phyloP scores from a whole-genome alignment of 306 rosid genomes.

The Prinsepia uniflora region DNA sequence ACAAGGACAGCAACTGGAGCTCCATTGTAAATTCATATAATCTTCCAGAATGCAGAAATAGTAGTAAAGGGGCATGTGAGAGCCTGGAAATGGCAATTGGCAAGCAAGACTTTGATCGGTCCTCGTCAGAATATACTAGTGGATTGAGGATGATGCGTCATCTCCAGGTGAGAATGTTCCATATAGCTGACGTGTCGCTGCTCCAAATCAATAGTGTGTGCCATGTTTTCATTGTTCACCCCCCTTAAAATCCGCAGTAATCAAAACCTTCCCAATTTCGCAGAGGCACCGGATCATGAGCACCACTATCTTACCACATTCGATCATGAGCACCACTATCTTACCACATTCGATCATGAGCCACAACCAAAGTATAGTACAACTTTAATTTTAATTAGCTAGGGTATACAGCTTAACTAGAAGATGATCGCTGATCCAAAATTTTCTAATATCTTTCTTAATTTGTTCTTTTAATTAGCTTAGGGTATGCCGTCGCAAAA shows the following conservation, averaged over 20 bases:
- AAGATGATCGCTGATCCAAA: no score
- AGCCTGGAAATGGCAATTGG: slow-evolving; percentile 2
- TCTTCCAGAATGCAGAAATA: neutral
- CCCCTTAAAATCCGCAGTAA: slow-evolving; percentile 1
- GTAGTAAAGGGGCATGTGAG: slow-evolving; percentile 7
- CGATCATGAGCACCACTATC: slow-evolving; percentile 13
- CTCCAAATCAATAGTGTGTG: neutral
- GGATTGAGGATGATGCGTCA: slow-evolving; percentile 10
- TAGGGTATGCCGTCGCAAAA: no score
- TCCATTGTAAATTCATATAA: neutral
- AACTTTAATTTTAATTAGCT: no score
- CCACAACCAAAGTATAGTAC: neutral
- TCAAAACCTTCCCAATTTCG: neutral
- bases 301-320: slow-evolving; percentile 8
- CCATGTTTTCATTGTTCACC: neutral
- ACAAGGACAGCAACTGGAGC: no score
- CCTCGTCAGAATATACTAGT: neutral
- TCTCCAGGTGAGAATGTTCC: slow-evolving; percentile 15
- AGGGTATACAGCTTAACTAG: no score
- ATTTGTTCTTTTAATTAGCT: no score
- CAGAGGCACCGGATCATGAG: slow-evolving; percentile 1
- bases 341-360: neutral
- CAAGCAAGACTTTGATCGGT: neutral
- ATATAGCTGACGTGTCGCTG: neutral
- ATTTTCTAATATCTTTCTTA: no score